These are phyloP conservation scores for Scedosporium minutisporum DNA, from an alignment of 2,329 filamentous ascomycete genomes.

Conservation along the genomic window DNA sequence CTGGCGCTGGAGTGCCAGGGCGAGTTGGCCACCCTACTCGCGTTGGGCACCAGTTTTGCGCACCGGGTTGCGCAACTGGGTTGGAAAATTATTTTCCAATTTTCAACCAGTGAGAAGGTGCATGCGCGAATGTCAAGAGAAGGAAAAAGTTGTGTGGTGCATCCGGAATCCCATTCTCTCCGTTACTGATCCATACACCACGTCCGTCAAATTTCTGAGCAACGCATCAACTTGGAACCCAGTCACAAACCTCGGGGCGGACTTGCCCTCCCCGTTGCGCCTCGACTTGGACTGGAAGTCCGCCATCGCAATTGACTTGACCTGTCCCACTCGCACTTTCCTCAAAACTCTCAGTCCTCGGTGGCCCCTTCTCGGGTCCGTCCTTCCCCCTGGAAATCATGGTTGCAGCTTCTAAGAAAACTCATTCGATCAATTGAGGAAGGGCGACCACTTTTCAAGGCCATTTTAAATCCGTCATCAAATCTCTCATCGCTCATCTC, in stretches of 20 bases:
- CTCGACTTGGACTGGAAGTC: too few species aligned
- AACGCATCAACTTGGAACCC: background rate
- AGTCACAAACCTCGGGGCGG: background rate
- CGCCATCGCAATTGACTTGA: too few species aligned
- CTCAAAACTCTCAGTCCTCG: too few species aligned
- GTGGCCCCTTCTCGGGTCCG: too few species aligned
- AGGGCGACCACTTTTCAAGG: background rate
- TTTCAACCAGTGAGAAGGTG: background rate
- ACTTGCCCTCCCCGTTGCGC: too few species aligned
- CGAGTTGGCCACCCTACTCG: background rate
- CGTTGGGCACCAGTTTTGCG: background rate
- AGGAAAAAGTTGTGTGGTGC: background rate
- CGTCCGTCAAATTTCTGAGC: background rate
- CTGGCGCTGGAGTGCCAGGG: background rate
- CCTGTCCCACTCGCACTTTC: too few species aligned
- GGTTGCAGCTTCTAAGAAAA: background rate
- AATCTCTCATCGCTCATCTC: background rate
- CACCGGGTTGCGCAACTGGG: background rate
- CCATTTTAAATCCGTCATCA: background rate
- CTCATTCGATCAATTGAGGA: background rate
- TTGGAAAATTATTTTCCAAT: background rate
- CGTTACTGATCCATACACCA: background rate
- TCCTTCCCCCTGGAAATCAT: background rate
- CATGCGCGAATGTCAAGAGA: background rate
- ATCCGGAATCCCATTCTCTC: background rate